Conservation (phyloP, 495 filamentous ascomycete species). For the Astrothelium subdiscretum region DNA sequence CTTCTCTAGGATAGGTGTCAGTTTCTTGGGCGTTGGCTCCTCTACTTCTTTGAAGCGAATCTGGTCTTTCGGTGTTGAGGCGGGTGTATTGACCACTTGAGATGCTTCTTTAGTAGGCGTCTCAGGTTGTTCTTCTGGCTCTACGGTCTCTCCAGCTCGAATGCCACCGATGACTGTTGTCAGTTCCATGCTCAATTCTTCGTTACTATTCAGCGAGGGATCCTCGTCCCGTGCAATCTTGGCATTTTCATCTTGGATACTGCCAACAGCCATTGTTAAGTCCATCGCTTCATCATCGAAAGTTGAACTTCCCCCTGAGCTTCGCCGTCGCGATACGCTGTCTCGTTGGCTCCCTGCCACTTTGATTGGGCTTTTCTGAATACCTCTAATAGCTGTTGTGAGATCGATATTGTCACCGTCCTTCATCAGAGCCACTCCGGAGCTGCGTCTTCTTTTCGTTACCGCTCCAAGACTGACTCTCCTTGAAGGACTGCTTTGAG, state of each 20-base stretch:
- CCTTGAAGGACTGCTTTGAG: constrained; percentile 19
- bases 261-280: constrained; percentile 62
- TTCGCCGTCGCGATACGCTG: constrained; percentile 14
- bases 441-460: constrained; percentile 13
- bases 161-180: constrained; percentile 63
- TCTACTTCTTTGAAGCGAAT: constrained; percentile 39
- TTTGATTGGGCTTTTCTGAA: constrained; percentile 30
- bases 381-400: constrained; percentile 71
- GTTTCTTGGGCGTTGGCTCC: constrained; percentile 30
- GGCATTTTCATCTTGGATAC: constrained; percentile 30
- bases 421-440: constrained; percentile 14
- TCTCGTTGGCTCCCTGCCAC: constrained; percentile 10
- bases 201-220: constrained; percentile 39
- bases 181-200: constrained; percentile 74
- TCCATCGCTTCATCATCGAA: constrained; percentile 54
- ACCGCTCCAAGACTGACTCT: constrained; percentile 4
- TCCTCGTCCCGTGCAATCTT: constrained; percentile 4
- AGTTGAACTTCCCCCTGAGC: constrained; percentile 18
- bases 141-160: constrained; percentile 6
- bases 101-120: constrained; percentile 37
- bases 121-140: constrained; percentile 10
- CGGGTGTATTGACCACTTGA: constrained; percentile 29
- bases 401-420: constrained; percentile 48
- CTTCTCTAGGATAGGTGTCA: constrained; percentile 37
- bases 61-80: constrained; percentile 39